A percentile compares a stretch with the other conserved stretches of the same genome.
These are phyloP conservation scores for Symbiodinium pilosum DNA, from an alignment of 73 alveolate genomes.

Conservation along the genomic window DNA sequence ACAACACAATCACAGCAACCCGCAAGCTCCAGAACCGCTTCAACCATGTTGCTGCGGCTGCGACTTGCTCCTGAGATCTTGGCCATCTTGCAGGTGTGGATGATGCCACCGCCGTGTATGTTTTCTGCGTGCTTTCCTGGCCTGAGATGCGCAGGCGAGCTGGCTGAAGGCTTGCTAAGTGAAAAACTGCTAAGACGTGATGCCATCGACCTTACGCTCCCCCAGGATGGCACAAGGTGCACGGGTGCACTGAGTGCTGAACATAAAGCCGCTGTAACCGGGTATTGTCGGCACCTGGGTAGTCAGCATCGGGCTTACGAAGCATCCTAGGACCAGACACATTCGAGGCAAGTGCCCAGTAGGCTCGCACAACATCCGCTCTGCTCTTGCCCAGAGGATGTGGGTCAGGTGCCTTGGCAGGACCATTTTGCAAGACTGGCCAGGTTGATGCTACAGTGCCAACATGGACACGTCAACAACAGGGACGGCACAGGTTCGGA, in stretches of 20 bases:
- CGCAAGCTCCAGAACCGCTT: neutral
- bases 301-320: neutral
- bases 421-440: too few species aligned
- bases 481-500: constrained; percentile 53
- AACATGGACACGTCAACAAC: too few species aligned
- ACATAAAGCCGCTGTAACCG: constrained; percentile 89
- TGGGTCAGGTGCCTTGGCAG: constrained; percentile 14
- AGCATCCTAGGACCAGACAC: too few species aligned
- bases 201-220: neutral
- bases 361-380: constrained; percentile 49
- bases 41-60: neutral
- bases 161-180: too few species aligned
- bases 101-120: constrained; percentile 91
- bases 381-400: constrained; percentile 71
- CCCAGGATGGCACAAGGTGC: too few species aligned
- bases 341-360: constrained; percentile 25
- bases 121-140: constrained; percentile 89
- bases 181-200: neutral
- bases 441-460: too few species aligned
- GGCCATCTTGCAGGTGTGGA: constrained; percentile 93
- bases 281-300: constrained; percentile 70
- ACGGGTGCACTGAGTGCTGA: neutral
- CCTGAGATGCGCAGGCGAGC: neutral
- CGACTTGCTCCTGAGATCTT: neutral
- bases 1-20: neutral